A percentile compares a stretch with the other conserved stretches of the same genome.
Evolutionary conservation across 306 rosid species (phyloP).

Genomic region (Trifolium pratense): DNA sequence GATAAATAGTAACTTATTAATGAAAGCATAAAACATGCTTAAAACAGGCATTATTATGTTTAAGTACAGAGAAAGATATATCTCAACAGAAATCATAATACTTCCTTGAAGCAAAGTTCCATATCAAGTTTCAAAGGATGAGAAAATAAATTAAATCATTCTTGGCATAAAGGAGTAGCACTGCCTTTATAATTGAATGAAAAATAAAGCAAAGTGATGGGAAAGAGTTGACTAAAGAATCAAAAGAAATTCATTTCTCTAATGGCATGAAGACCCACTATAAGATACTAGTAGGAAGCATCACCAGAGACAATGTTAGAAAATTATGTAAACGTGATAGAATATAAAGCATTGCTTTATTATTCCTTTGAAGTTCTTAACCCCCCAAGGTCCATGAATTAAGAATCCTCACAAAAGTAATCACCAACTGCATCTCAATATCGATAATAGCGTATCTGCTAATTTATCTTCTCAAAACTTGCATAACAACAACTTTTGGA

Average conservation of each 20-base stretch:
- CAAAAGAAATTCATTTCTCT: neutral
- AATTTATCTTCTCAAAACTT: slow-evolving; percentile 33
- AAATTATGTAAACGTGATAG: slow-evolving; percentile 3
- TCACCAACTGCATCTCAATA: slow-evolving; percentile 7
- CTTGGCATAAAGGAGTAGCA: slow-evolving; percentile 8
- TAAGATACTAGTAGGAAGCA: slow-evolving; percentile 24
- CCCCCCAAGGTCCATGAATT: slow-evolving; percentile 12
- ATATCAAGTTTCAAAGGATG: slow-evolving; percentile 23
- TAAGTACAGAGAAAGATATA: slow-evolving; percentile 15
- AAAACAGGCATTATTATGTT: neutral
- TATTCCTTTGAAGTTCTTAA: slow-evolving; percentile 26
- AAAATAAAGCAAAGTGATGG: slow-evolving; percentile 17
- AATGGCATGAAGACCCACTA: slow-evolving; percentile 34
- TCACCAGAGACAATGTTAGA: slow-evolving; percentile 33
- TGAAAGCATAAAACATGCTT: slow-evolving; percentile 27
- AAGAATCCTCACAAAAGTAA: slow-evolving; percentile 25
- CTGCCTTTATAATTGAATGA: slow-evolving; percentile 34
- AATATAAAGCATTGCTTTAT: slow-evolving; percentile 7
- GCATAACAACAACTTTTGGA: slow-evolving; percentile 29
- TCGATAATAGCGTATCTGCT: slow-evolving; percentile 17
- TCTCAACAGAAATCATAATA: slow-evolving; percentile 28
- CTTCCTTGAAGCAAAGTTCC: slow-evolving; percentile 20
- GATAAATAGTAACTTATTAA: slow-evolving; percentile 43
- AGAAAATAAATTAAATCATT: slow-evolving; percentile 36
- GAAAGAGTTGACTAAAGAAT: slow-evolving; percentile 17